Conservation (phyloP, 208 protist genomes). For the Leishmania tarentolae region DNA sequence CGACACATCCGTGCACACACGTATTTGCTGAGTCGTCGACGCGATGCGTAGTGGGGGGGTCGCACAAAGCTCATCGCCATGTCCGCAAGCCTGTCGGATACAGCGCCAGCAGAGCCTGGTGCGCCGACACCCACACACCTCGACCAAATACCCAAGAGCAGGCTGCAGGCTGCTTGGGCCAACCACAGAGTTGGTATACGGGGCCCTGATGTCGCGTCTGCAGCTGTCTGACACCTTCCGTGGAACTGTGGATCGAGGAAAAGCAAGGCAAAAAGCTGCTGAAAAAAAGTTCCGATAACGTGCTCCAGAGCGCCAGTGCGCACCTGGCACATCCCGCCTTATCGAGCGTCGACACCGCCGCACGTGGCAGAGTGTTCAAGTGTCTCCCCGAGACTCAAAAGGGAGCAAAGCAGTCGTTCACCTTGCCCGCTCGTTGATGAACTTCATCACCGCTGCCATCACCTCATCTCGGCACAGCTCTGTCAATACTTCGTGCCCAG, state of each 20-base stretch:
- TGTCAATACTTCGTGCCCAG: conserved; percentile 68
- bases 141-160: background rate
- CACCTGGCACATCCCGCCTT: background rate
- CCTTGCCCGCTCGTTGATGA: conserved; percentile 35
- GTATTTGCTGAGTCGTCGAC: background rate
- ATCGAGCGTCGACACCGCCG: background rate
- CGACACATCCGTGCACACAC: background rate
- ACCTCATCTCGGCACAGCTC: conserved; percentile 58
- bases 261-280: background rate
- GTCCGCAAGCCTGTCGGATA: background rate
- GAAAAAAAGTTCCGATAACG: background rate
- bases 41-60: background rate
- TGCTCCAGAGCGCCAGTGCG: background rate
- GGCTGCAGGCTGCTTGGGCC: background rate
- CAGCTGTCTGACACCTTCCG: background rate
- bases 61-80: background rate
- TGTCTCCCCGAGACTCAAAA: background rate
- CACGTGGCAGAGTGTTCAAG: background rate
- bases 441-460: conserved; percentile 53
- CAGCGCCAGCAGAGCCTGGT: background rate
- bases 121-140: background rate
- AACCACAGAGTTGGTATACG: background rate
- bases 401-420: background rate
- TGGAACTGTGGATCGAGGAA: background rate
- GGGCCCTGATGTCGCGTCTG: background rate